Conservation (phyloP, 2,329 filamentous ascomycete species). For the Fusarium sp. region DNA sequence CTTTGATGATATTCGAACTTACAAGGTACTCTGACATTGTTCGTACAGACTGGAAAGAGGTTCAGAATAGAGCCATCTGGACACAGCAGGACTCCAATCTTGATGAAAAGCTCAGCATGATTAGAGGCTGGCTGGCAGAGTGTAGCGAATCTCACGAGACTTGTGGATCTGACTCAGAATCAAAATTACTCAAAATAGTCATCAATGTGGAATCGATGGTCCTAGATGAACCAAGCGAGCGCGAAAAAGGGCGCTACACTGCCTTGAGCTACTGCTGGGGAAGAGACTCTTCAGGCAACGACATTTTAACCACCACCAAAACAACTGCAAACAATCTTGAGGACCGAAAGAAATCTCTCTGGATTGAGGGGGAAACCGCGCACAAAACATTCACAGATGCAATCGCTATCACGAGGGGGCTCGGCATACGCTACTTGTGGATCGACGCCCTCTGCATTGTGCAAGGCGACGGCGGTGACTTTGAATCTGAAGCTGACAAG, state of each 20-base stretch:
- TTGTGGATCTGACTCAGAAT: not conserved
- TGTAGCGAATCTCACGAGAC: not conserved
- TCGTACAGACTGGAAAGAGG: not conserved
- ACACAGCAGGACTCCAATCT: not conserved
- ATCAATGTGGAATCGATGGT: not conserved
- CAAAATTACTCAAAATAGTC: not conserved
- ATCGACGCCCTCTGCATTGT: not conserved
- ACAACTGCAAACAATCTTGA: not conserved
- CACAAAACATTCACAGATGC: not conserved
- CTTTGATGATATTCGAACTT: not conserved
- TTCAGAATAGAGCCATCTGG: not conserved
- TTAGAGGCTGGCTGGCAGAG: not conserved
- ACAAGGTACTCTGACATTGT: not conserved
- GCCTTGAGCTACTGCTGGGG: constrained; percentile 1
- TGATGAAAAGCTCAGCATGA: not conserved
- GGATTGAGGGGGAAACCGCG: not conserved
- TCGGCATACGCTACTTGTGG: not conserved
- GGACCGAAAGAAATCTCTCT: not conserved
- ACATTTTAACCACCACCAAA: not conserved
- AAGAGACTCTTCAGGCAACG: not conserved
- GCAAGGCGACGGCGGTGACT: not conserved
- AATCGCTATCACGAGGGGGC: not conserved
- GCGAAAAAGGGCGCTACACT: not conserved
- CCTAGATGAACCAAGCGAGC: not conserved
- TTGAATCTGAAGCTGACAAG: not conserved